Evolutionary conservation across 176 grass and related monocot species (phyloP), one percentile per base, ranked within the genome.

Genomic region (Eleusine coracana): DNA sequence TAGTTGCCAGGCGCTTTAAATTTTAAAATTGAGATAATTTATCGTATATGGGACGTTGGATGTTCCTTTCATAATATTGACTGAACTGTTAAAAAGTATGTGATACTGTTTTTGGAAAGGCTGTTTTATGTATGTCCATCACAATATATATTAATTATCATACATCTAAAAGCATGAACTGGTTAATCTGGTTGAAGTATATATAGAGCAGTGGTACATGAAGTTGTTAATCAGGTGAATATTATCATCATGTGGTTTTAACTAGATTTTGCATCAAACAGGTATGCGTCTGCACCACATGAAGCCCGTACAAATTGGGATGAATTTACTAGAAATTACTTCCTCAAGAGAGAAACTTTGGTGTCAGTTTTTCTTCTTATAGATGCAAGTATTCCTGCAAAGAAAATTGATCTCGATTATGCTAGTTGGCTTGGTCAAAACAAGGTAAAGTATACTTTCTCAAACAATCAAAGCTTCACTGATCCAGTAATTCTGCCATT

Each of bases 381-480:
- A 83, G 93, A 98, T 96, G 96, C 93, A 70, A 98, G 93, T 89
- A 98, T 98, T 61, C 96, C 96, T 45, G 87, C 91, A 59, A 98
- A 98, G 80, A 91, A 98, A 84, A 95, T 98, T 78, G 96, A 98
- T 90, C 92, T 98, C 86, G 96, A 98, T 70, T 98, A 95, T 83
- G 93, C 96, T 70, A 95, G 96, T 84, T 98, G 96, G 96, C 91
- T 98, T 83, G 96, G 96, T 70, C 84, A 90, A 86, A 98, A 98
- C 27, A 92, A 93, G 91, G 96, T 90, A 86, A 72, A 64, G 1
- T 66, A 73, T 82, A 40, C 7, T 70, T 70, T 84, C 73, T 73
- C 58, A 81, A 71, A 79, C 18, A 45, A 72, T 20, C 64, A 40
- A 67, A 40, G 9, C 21, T 76, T 64, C 5, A 41, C 38, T n/a